Conservation (phyloP, 495 filamentous ascomycete species). For the Xylaria acuta region DNA sequence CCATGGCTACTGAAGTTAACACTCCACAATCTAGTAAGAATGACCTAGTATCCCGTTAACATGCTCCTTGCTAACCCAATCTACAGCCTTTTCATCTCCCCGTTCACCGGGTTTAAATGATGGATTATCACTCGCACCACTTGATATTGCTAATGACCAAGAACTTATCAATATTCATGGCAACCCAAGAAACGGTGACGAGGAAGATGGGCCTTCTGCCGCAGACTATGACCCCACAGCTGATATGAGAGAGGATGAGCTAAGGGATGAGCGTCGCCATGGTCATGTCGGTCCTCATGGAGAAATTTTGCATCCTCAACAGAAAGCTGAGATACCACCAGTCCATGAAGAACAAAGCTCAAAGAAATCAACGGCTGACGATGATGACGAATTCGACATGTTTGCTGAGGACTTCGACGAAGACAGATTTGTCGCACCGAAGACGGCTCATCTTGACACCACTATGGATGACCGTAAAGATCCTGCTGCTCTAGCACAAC, state of each 20-base stretch:
- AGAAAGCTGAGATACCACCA: constrained; percentile 47
- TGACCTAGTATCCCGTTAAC: not conserved
- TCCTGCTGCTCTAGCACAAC: constrained; percentile 49
- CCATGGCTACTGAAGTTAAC: constrained; percentile 45
- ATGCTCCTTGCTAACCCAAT: constrained; percentile 30
- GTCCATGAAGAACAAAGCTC: constrained; percentile 44
- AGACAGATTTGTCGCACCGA: constrained; percentile 79
- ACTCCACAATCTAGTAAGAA: constrained; percentile 53
- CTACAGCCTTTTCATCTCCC: constrained; percentile 42
- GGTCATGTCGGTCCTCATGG: constrained; percentile 56
- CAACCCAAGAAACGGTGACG: constrained; percentile 54
- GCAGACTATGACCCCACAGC: constrained; percentile 94
- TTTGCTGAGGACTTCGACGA: constrained; percentile 90
- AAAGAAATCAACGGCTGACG: constrained; percentile 56
- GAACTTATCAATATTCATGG: constrained; percentile 70
- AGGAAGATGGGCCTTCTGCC: constrained; percentile 79
- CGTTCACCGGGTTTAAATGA: constrained; percentile 46
- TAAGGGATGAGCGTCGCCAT: constrained; percentile 70
- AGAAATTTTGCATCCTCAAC: constrained; percentile 40
- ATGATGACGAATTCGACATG: constrained; percentile 86
- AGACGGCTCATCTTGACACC: constrained; percentile 49
- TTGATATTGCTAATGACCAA: constrained; percentile 52
- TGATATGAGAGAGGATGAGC: constrained; percentile 89
- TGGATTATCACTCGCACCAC: constrained; percentile 44
- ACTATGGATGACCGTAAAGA: constrained; percentile 42